These are phyloP conservation scores for Carex arenaria DNA, from an alignment of 202 grass and related monocot genomes.

Conservation along the genomic window DNA sequence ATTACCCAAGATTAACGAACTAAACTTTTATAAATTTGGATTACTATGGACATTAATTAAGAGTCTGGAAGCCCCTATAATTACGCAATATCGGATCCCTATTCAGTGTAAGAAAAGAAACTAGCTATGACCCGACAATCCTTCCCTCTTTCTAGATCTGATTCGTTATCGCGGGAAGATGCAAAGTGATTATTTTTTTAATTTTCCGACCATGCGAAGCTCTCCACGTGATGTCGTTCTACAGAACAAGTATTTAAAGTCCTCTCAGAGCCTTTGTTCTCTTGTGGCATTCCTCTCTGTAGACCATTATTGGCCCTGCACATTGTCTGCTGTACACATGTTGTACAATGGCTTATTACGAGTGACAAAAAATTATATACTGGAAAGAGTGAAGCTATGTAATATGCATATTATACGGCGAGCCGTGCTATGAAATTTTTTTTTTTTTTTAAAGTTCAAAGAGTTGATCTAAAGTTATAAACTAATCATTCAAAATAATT, in stretches of 20 bases:
- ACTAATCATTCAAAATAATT: too few species aligned
- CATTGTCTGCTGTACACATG: background rate
- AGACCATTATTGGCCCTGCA: background rate
- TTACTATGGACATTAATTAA: background rate
- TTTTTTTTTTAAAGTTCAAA: too few species aligned
- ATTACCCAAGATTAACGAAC: background rate
- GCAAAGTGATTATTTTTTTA: background rate
- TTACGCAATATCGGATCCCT: background rate
- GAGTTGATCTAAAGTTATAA: too few species aligned
- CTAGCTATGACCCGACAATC: background rate
- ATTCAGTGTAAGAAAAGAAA: background rate
- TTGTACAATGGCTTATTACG: background rate
- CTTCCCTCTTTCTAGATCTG: conserved; percentile 11
- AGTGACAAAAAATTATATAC: background rate
- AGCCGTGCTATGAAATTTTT: too few species aligned
- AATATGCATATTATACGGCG: too few species aligned
- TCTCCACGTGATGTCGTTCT: conserved; percentile 20
- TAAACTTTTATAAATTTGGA: background rate
- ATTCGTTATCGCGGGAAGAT: conserved; percentile 12
- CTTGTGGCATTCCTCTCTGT: background rate
- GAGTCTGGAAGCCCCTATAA: background rate
- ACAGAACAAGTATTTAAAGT: background rate
- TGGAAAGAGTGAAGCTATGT: too few species aligned
- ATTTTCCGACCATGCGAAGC: conserved; percentile 1
- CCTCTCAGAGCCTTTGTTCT: background rate